Evolutionary conservation across 2,329 filamentous ascomycete species (phyloP), one percentile per base, ranked within the genome.

Genomic region (Acephala macrosclerotiorum): DNA sequence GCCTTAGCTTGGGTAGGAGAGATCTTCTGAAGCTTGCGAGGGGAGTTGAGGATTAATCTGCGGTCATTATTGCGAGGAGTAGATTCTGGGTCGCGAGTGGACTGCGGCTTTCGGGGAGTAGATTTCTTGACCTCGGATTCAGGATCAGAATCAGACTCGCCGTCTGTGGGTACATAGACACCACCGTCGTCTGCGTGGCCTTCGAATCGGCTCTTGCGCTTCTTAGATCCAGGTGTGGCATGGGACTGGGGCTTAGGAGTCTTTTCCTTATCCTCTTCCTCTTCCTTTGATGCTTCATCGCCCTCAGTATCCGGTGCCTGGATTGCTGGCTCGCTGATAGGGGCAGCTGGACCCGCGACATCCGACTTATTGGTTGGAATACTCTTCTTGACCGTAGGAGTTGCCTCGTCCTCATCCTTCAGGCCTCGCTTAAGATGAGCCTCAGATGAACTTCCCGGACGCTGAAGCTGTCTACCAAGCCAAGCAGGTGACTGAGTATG

Each of bases 121-220:
- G 36, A 35, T 61, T 64, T 70, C 60, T 64, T 70, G 57, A 63
- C 61, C 20, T 68, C 67, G n/a, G 67, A 68, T 12, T 70, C 69
- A 18, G 65, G 67, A 18, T 65, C 68, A 11, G 66, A 55, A 14
- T 69, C 66, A 9, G 29, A 33, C 20, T 33, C 35, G n/a, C 47
- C 29, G n/a, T 53, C 49, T 7, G 26, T 33, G 29, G 70, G 72
- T 33, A 67, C 67, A 45, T 71, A 74, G 22, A 35, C 36, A 22
- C 63, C 67, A 47, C 67, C 70, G 58, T 74, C 69, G 58, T 74
- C 65, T 5, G 66, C 61, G 12, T 65, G 9, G 22, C 64, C 53
- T 47, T 68, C 57, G 25, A 70, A 71, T 42, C 47, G 60, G 26
- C 66, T 71, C 69, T 72, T 74, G 51, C 70, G 70, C 67, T 70